Evolutionary conservation across 2,329 filamentous ascomycete genomes (phyloP).

Genomic region (Colletotrichum noveboracense): DNA sequence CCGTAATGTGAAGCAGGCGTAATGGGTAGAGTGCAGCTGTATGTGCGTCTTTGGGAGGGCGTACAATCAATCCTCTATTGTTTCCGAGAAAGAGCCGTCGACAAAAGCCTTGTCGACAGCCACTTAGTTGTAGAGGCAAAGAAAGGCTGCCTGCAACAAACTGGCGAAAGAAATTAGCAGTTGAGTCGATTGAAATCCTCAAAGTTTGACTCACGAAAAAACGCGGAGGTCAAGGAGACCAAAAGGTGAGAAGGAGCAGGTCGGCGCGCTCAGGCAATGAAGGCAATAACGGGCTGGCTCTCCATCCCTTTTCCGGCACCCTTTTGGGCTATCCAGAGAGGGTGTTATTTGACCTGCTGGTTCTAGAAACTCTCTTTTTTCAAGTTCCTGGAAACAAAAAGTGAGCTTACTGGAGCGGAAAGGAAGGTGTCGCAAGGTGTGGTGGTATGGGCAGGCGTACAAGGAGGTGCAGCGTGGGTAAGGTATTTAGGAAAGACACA

Average conservation of each 20-base stretch:
- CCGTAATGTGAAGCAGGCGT: not conserved
- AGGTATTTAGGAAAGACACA: not conserved
- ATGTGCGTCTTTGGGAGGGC: not conserved
- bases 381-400: not conserved
- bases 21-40: not conserved
- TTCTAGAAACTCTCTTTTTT: not conserved
- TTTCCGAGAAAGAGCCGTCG: not conserved
- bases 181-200: not conserved
- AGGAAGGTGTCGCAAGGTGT: not conserved
- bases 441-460: not conserved
- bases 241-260: not conserved
- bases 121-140: not conserved
- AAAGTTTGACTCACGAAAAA: not conserved
- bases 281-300: not conserved
- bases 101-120: not conserved
- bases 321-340: not conserved
- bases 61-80: not conserved
- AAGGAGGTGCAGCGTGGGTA: not conserved
- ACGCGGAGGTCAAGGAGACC: not conserved
- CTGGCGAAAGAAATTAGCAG: not conserved
- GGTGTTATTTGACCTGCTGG: not conserved
- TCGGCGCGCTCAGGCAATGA: not conserved
- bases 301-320: not conserved
- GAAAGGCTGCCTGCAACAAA: not conserved
- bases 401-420: not conserved